Evolutionary conservation across 805 yeast species (phyloP).

Genomic region (Candida jianshihensis): DNA sequence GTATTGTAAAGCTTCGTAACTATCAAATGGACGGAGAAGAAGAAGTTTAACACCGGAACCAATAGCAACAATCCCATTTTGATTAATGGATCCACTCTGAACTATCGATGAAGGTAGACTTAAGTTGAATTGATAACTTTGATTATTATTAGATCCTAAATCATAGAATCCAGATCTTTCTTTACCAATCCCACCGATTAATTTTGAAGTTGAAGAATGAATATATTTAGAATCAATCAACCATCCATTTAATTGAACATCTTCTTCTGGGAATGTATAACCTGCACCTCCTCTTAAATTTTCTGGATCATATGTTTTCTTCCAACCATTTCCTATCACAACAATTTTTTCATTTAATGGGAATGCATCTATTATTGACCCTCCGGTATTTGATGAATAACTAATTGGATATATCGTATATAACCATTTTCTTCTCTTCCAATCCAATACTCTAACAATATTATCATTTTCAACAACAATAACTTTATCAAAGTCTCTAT

Average conservation of each 20-base stretch:
- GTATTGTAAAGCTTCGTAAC: constrained; percentile 20
- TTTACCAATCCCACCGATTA: constrained; percentile 16
- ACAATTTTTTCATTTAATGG: constrained; percentile 19
- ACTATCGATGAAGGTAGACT: constrained; percentile 15
- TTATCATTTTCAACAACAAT: constrained; percentile 28
- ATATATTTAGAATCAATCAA: constrained; percentile 10
- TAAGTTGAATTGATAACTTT: constrained; percentile 16
- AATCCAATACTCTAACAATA: constrained; percentile 26
- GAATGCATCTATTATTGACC: constrained; percentile 17
- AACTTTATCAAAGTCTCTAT: constrained; percentile 24
- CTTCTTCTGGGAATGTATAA: constrained; percentile 19
- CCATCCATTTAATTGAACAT: constrained; percentile 19
- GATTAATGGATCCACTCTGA: constrained; percentile 18
- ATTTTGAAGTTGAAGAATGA: constrained; percentile 5
- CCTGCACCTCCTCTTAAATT: constrained; percentile 28
- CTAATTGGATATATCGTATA: constrained; percentile 26
- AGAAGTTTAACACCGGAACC: constrained; percentile 18
- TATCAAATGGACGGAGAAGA: constrained; percentile 20
- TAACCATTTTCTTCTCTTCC: constrained; percentile 25
- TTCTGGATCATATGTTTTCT: constrained; percentile 23
- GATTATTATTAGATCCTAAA: constrained; percentile 11
- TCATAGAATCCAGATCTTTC: constrained; percentile 21
- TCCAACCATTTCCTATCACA: constrained; percentile 29
- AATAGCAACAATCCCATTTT: constrained; percentile 18
- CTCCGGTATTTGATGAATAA: constrained; percentile 9